Conservation (phyloP, 1,284 basidiomycete species). For the Fomitopsis pinicola region DNA sequence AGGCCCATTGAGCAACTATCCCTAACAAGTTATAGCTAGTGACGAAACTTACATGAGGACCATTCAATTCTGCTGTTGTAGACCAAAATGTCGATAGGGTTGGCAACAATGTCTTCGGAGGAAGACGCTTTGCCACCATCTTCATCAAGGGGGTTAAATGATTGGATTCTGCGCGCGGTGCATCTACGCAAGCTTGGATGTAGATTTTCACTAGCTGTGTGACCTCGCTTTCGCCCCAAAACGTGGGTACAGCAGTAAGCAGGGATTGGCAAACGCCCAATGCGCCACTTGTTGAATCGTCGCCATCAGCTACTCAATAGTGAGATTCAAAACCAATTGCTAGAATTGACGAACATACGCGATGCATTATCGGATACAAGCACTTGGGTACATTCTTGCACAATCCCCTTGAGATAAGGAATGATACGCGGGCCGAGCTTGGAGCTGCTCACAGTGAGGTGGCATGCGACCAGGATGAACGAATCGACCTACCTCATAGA, state of each 20-base stretch:
- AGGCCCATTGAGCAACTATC: background rate
- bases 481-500: slow-evolving; percentile 51
- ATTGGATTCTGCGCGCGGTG: slow-evolving; percentile 19
- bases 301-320: slow-evolving; percentile 6
- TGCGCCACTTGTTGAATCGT: slow-evolving; percentile 32
- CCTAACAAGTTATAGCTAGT: background rate
- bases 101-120: slow-evolving; percentile 64
- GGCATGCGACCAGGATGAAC: background rate
- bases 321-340: background rate
- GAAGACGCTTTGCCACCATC: slow-evolving; percentile 63
- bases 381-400: slow-evolving; percentile 49
- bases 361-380: slow-evolving; percentile 21
- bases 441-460: slow-evolving; percentile 36
- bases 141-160: slow-evolving; percentile 41
- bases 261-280: slow-evolving; percentile 52
- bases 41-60: slow-evolving; percentile 33
- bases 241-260: slow-evolving; percentile 60
- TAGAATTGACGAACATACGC: background rate
- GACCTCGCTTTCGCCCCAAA: slow-evolving; percentile 66
- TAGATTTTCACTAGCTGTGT: slow-evolving; percentile 52
- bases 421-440: slow-evolving; percentile 86
- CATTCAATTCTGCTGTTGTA: slow-evolving; percentile 24
- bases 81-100: slow-evolving; percentile 58
- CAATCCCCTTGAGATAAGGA: slow-evolving; percentile 74
- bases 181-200: slow-evolving; percentile 38